phyloP scores from a whole-genome alignment of 306 rosid species.

The Prunus mongolica region DNA sequence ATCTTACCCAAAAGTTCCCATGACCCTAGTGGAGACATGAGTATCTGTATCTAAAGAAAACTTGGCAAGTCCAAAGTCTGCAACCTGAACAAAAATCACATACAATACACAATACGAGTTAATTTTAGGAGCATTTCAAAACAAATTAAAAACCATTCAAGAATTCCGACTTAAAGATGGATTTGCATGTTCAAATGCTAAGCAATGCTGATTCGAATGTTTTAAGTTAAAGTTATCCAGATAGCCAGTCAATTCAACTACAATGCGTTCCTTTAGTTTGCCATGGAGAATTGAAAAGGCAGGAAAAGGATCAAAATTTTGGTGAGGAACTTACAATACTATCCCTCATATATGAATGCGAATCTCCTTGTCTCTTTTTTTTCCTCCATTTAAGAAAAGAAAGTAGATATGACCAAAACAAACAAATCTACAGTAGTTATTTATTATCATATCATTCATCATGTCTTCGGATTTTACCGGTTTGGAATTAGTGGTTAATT shows the following conservation, averaged over 20 bases:
- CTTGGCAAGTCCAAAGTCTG: constrained; percentile 70
- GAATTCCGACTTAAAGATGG: background rate
- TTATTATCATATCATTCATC: background rate
- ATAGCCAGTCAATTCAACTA: background rate
- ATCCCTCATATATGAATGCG: background rate
- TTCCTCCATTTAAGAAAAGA: background rate
- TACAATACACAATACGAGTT: background rate
- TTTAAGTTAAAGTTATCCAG: background rate
- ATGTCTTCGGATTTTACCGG: background rate
- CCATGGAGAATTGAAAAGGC: too few species aligned
- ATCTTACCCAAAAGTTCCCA: constrained; percentile 72
- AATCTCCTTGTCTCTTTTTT: background rate
- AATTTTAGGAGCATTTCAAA: background rate
- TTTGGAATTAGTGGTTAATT: background rate
- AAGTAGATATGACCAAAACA: background rate
- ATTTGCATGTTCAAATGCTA: background rate
- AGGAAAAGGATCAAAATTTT: background rate
- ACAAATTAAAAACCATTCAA: background rate
- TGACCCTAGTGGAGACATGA: constrained; percentile 64
- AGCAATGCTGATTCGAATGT: background rate
- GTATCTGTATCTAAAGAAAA: constrained; percentile 47
- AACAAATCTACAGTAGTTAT: background rate
- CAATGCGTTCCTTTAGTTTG: background rate
- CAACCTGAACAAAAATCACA: constrained; percentile 42
- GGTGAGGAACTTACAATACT: background rate